Evolutionary conservation across 768 basidiomycete species (phyloP).

Genomic region (Phaeotremella fagi): DNA sequence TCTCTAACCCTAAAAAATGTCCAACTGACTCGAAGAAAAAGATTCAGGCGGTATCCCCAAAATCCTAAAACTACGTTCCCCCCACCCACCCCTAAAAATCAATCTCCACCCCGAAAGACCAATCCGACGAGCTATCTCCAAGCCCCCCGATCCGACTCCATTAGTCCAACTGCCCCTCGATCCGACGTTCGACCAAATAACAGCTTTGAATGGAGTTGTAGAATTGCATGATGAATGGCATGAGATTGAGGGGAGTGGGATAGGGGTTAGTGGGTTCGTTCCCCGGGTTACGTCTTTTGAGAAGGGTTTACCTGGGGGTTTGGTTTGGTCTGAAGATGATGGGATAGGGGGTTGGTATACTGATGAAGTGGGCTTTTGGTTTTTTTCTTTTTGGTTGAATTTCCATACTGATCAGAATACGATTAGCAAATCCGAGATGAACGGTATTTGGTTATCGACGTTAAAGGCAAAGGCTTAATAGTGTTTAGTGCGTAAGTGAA

Average conservation of each 20-base stretch:
- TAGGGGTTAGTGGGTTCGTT: constrained; percentile 79
- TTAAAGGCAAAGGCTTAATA: constrained; percentile 73
- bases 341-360: constrained; percentile 52
- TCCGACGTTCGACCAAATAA: constrained; percentile 67
- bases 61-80: not conserved
- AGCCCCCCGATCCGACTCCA: constrained; percentile 58
- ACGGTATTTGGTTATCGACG: constrained; percentile 69
- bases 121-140: constrained; percentile 66
- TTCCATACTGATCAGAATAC: not conserved
- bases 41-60: constrained; percentile 46
- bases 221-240: constrained; percentile 62
- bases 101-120: constrained; percentile 78
- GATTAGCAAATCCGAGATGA: constrained; percentile 76
- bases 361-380: constrained; percentile 54
- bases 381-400: not conserved
- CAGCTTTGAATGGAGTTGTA: constrained; percentile 56
- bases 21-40: constrained; percentile 51
- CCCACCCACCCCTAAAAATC: constrained; percentile 52
- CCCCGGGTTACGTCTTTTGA: constrained; percentile 67
- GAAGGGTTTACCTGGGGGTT: constrained; percentile 61
- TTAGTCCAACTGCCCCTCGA: constrained; percentile 62
- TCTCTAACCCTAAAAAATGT: not conserved
- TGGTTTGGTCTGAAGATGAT: constrained; percentile 56
- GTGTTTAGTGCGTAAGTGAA: constrained; percentile 77
- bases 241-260: constrained; percentile 53